A percentile compares a stretch with the other conserved stretches of the same genome.
Evolutionary conservation across 306 rosid species (phyloP).

Genomic region (Castanea sativa): DNA sequence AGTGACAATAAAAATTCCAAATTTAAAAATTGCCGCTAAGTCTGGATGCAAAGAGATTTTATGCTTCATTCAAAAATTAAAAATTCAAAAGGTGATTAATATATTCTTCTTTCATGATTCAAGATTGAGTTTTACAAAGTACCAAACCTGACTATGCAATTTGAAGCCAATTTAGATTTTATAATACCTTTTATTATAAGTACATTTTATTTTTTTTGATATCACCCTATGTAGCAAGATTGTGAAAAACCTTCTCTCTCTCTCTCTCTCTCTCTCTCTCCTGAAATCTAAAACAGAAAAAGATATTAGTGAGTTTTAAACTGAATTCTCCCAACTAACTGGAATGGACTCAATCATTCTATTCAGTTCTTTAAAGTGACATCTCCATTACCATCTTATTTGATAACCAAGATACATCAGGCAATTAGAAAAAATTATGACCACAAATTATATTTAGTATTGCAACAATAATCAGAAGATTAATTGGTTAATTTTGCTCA

Average conservation of each 20-base stretch:
- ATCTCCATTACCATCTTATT: background rate
- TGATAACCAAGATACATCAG: background rate
- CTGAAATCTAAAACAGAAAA: background rate
- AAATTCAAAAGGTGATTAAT: background rate
- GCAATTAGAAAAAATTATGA: background rate
- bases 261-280: too few species aligned
- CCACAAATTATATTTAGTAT: too few species aligned
- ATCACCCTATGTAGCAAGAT: background rate
- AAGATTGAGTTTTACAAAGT: background rate
- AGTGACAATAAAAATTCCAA: slow-evolving; percentile 6
- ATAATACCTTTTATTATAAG: background rate
- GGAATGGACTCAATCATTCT: background rate
- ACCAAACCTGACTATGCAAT: background rate
- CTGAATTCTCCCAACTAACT: background rate
- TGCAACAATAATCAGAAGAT: background rate
- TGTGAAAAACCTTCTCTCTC: too few species aligned
- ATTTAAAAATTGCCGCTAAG: background rate
- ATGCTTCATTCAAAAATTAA: background rate
- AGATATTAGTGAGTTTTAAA: background rate
- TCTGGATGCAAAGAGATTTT: background rate
- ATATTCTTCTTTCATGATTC: background rate
- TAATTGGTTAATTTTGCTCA: background rate
- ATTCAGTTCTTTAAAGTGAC: background rate
- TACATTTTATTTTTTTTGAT: background rate
- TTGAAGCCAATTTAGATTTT: background rate